Percentiles rank a stretch among this genome's conserved stretches.
phyloP scores from a whole-genome alignment of 176 grass and related monocot genomes.

The Juncus effusus region DNA sequence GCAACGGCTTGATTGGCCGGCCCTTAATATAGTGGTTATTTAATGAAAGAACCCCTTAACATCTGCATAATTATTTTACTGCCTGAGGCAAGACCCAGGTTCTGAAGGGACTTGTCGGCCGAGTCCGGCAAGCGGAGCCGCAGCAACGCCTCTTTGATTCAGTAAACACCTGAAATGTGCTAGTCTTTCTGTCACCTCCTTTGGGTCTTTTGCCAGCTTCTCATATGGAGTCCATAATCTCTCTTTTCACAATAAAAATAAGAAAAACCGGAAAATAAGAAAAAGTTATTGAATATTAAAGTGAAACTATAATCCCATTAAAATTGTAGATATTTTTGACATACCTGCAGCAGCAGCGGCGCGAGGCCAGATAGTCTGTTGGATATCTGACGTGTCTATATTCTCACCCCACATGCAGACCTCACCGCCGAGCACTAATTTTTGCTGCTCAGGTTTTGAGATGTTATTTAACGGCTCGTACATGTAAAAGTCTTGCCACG shows the following conservation, averaged over 20 bases:
- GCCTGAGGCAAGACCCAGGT: conserved; percentile 68
- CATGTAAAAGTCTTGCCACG: conserved; percentile 75
- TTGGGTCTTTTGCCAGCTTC: conserved; percentile 54
- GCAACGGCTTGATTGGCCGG: too few relatives aligned
- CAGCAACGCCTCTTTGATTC: conserved; percentile 88
- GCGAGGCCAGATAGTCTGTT: conserved; percentile 92
- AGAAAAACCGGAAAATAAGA: conserved; percentile 18
- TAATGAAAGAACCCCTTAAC: too few relatives aligned
- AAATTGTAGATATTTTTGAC: too few relatives aligned
- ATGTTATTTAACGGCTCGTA: conserved; percentile 80
- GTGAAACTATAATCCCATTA: too few relatives aligned
- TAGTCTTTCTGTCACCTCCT: conserved; percentile 54
- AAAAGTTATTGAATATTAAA: too few relatives aligned
- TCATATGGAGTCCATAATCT: conserved; percentile 65
- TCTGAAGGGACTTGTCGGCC: conserved; percentile 46
- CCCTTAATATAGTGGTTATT: too few relatives aligned
- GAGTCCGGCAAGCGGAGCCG: conserved; percentile 57
- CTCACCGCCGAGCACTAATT: conserved; percentile 75
- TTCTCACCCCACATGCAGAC: conserved; percentile 90
- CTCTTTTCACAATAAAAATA: conserved; percentile 48
- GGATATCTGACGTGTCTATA: conserved; percentile 79
- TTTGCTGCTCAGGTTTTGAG: conserved; percentile 50
- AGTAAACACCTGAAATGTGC: conserved; percentile 91
- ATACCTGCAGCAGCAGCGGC: conserved; percentile 91
- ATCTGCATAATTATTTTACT: conserved; percentile 38